Base-by-base conservation (phyloP, 306 rosid species). In the Cotoneaster glaucophyllus region DNA sequence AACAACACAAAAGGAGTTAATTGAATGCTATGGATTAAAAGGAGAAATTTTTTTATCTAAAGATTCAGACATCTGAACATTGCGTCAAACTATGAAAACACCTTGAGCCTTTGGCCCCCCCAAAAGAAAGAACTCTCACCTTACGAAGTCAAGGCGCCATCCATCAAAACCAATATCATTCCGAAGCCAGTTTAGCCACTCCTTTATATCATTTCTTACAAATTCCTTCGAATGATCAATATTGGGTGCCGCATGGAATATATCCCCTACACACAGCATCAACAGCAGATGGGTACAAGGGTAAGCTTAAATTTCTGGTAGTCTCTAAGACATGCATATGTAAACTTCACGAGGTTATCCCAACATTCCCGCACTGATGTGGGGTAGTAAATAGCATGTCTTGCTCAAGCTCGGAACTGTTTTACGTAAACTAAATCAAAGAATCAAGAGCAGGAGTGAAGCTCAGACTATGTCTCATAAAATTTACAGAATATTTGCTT, bases 231-330 rank as follows among this genome's bases (percentile, higher is more conserved):
- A 88, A 79, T 91, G 96, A 81, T 91, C 96, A 84, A 91, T 44
- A 83, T 91, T 91, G 74, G 96, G 96, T 82, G 93, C 96, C 43
- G 91, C 96, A 79, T 88, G 93, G 82, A 91, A 91, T 53, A 87
- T 79, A 67, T 91, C 96, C 65, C 96, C 96, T 90, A 78, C 74
- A 72, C 37, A 78, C 45, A 79, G 39, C 75, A 83, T 77, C 61
- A 78, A 69, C 53, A 14, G 54, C 22, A 76, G 71, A 22, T 59
- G 44, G 13, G 77, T 29, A 70, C 62, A 61, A 24, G 67, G 72
- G 41, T 67, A 66, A 59, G 31, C 71, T 66, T 4, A 45, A 45
- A 45, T 13, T 45, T 45, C 12, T 2, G 19, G 53, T 31, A 56
- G 70, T 67, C 56, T 45, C 70, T 29, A 81, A 65, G 61, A 32